Conservation (phyloP, 176 grass and related monocot genomes). For the Ananas comosus region DNA sequence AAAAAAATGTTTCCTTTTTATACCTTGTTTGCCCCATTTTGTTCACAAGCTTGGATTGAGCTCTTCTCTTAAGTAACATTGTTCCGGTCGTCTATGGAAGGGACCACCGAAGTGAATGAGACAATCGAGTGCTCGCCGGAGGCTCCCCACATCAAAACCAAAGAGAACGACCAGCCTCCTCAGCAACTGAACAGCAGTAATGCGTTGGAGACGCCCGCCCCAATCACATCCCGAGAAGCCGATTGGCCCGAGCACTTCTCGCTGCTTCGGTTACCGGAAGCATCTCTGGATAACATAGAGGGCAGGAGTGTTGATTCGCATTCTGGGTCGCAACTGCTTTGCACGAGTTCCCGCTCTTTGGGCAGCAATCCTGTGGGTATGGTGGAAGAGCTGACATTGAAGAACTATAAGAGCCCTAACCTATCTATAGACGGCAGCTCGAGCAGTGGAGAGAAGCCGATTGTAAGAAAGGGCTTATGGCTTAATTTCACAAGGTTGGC, state of each 20-base stretch:
- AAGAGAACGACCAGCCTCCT: slow-evolving; percentile 34
- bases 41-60: neutral
- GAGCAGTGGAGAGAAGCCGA: slow-evolving; percentile 36
- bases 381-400: slow-evolving; percentile 88
- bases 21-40: slow-evolving; percentile 1
- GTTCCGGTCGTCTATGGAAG: slow-evolving; percentile 41
- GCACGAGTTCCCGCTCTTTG: slow-evolving; percentile 24
- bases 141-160: slow-evolving; percentile 48
- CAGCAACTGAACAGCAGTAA: slow-evolving; percentile 19
- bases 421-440: slow-evolving; percentile 48
- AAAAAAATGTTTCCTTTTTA: neutral
- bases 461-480: slow-evolving; percentile 56
- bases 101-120: slow-evolving; percentile 31
- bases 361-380: slow-evolving; percentile 26
- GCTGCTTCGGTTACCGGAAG: slow-evolving; percentile 35
- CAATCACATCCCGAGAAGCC: slow-evolving; percentile 20
- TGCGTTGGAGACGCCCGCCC: slow-evolving; percentile 34
- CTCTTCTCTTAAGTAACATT: slow-evolving; percentile 1
- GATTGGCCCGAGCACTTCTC: slow-evolving; percentile 78
- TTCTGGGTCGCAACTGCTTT: slow-evolving; percentile 31
- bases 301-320: slow-evolving; percentile 19
- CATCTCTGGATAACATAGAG: slow-evolving; percentile 21
- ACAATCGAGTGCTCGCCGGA: slow-evolving; percentile 21
- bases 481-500: slow-evolving; percentile 65
- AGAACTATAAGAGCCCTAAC: slow-evolving; percentile 42